These are phyloP conservation scores for Pseudopediastrum boryanum DNA, from an alignment of 139 green algal genomes.

Conservation along the genomic window DNA sequence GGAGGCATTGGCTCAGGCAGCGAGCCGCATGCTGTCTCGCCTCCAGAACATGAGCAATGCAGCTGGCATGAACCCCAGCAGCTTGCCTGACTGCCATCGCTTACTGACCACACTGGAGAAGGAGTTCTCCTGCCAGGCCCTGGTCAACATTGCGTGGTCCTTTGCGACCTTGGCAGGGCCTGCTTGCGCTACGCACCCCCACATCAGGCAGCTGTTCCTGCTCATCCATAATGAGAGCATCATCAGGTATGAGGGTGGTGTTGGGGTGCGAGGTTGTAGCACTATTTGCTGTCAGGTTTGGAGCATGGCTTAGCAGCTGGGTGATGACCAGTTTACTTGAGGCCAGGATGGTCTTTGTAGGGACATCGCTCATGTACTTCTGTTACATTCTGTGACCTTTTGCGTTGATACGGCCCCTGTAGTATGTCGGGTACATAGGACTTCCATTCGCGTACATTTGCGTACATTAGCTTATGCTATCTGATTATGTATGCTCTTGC, in stretches of 20 bases:
- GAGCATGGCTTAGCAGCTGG: too few relatives aligned
- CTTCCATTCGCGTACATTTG: neutral
- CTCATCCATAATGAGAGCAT: slow-evolving; percentile 38
- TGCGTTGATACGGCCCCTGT: too few relatives aligned
- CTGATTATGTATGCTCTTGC: slow-evolving; percentile 7
- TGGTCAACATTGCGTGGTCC: slow-evolving; percentile 67
- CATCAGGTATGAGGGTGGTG: too few relatives aligned
- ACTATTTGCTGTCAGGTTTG: too few relatives aligned
- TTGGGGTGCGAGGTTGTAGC: too few relatives aligned
- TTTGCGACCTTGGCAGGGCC: slow-evolving; percentile 54
- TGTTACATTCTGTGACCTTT: too few relatives aligned
- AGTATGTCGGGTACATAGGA: too few relatives aligned
- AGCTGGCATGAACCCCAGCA: too few relatives aligned
- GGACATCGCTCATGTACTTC: too few relatives aligned
- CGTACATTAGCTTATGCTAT: neutral
- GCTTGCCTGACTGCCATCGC: slow-evolving; percentile 32
- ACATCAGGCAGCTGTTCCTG: slow-evolving; percentile 50
- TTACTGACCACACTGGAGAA: slow-evolving; percentile 41
- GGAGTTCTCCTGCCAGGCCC: slow-evolving; percentile 63
- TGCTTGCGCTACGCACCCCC: slow-evolving; percentile 40
- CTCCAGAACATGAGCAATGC: too few relatives aligned
- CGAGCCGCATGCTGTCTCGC: slow-evolving; percentile 40
- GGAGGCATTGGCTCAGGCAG: slow-evolving; percentile 38
- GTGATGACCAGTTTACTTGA: slow-evolving; percentile 37
- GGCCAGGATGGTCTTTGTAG: too few relatives aligned